Base-by-base conservation (phyloP, 768 basidiomycete genomes). In the Scleroderma bovista region DNA sequence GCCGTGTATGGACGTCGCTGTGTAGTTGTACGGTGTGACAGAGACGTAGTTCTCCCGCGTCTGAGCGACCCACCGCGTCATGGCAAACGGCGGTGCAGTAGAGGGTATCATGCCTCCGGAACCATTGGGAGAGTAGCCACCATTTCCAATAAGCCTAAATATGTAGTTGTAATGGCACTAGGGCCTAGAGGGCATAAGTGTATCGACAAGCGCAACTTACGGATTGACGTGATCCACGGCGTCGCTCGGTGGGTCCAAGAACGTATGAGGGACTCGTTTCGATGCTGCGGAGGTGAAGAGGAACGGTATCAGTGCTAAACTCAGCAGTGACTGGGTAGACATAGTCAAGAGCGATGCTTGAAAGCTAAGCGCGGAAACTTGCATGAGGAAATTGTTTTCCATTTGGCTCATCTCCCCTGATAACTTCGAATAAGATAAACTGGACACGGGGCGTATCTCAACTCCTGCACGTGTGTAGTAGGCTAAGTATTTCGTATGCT, bases 61-160 rank as follows among this genome's bases (percentile, higher is more conserved):
- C 64, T 88, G 86, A 0, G 88, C 85, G 11, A 87, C 84, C 88
- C 89, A 90, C 29, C 89, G 77, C 0, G 87, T 89, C 87, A 89
- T 89, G 6, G 78, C 88, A 57, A 91, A 92, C 0, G 89, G 89
- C 3, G 88, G 86, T 5, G 80, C 81, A n/a, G 73, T 72, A 8
- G 81, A 83, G 1, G 86, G 86, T 42, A 88, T 86, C 84, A 86
- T 88, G 1, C 86, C 86, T 23, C 86, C 86, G 0, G 83, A 82
- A 1, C 76, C 78, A 56, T 86, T 81, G 1, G 86, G 85, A 0
- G 78, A 78, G 52, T 80, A 77, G 0, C 86, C 86, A 0, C 83
- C 84, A 54, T 86, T 87, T 10, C 86, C 86, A 42, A 88, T 88
- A 36, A 86, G 60, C 16, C 75, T 77, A 42, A n/a, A 36, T 32